Base-by-base conservation (phyloP, 495 filamentous ascomycete species). In the Filosporella fistucella region DNA sequence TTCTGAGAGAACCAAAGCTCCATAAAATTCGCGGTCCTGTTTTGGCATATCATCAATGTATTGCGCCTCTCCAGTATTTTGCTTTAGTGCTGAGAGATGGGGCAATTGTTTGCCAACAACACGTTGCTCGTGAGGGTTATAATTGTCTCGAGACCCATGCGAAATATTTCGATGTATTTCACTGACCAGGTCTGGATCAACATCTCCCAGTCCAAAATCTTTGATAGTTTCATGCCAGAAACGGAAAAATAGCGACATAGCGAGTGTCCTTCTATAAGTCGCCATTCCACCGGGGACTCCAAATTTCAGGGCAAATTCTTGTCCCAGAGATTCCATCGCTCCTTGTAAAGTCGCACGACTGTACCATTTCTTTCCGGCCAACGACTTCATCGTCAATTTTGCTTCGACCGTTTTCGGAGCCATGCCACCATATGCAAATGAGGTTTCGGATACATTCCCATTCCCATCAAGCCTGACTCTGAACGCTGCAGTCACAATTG, bases 251-350 rank as follows among this genome's bases (percentile, higher is more conserved):
- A 86, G 82, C 1, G 80, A 76, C 42, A 89, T 65, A 1, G 85
- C 85, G 24, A 89, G 67, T 14, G 84, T 84, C 54, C 84, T 88
- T 8, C 85, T 70, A 55, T 88, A 89, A 16, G 77, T 85, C 12
- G 85, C 84, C 85, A 89, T 89, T 34, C 86, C 86, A 50, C 85
- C 85, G 1, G 85, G 85, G 8, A 89, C 85, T 12, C 83, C 80
- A 54, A 85, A 89, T 24, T 75, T 68, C 29, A 89, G 64, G 58
- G 84, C 70, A 57, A 89, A 89, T 53, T 89, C 85, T 50, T 75
- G 64, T 55, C 81, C 82, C 37, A 89, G 59, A 6, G 81, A 78
- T 49, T 70, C 76, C 84, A 89, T 87, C 11, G 77, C 76, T 5
- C 78, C 82, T 61, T 88, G 83, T 0, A 89, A 65, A 0, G 84